A percentile compares a stretch with the other conserved stretches of the same genome.
Evolutionary conservation across 1,284 basidiomycete species (phyloP).

Genomic region (Amylostereum areolatum): DNA sequence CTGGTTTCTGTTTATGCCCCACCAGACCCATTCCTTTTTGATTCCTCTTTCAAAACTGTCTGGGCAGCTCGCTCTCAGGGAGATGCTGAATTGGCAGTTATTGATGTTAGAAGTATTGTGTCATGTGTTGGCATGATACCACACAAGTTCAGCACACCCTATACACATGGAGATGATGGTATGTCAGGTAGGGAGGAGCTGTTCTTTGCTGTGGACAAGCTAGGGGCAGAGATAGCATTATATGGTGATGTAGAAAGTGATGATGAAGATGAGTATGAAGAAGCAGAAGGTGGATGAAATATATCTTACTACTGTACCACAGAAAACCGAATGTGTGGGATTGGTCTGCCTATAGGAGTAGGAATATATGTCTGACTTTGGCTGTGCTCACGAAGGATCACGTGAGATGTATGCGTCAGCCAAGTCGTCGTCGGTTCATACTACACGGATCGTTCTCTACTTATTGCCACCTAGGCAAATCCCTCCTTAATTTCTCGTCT

Average conservation of each 20-base stretch:
- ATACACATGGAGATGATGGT: not conserved
- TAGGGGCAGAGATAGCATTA: not conserved
- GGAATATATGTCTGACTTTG: no score
- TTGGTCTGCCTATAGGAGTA: no score
- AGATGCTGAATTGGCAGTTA: not conserved
- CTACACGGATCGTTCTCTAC: no score
- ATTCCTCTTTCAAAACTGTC: not conserved
- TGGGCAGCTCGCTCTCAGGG: slow-evolving; percentile 3
- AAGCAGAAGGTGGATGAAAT: no score
- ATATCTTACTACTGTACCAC: no score
- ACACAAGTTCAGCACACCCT: not conserved
- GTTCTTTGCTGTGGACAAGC: not conserved
- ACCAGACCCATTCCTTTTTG: not conserved
- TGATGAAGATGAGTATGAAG: not conserved
- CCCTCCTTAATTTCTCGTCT: no score
- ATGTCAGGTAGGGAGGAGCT: no score
- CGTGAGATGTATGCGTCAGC: no score
- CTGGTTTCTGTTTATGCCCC: slow-evolving; percentile 7
- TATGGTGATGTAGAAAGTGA: not conserved
- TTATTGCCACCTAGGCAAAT: no score
- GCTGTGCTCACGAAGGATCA: no score
- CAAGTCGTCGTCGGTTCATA: no score
- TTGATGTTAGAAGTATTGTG: slow-evolving; percentile 5
- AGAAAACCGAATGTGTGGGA: no score
- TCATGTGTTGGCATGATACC: slow-evolving; percentile 11